Conservation (phyloP, 805 yeast species). For the Schwanniomyces vanrijiae region DNA sequence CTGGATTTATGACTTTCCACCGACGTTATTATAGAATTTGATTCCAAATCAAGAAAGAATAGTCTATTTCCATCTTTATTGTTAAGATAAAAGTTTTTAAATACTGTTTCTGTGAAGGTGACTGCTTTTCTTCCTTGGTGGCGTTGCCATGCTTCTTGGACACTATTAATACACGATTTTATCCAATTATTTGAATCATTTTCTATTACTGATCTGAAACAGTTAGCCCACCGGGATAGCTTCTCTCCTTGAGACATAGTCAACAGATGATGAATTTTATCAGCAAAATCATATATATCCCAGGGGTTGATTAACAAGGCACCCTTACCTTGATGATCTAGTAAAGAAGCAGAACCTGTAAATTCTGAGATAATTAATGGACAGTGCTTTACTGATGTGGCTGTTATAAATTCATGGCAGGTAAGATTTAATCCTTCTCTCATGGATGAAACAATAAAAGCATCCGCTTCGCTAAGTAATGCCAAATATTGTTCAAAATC, state of each 20-base stretch:
- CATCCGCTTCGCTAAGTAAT: constrained; percentile 78
- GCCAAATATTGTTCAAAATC: constrained; percentile 90
- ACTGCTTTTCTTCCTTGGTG: constrained; percentile 26
- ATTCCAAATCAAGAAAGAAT: constrained; percentile 53
- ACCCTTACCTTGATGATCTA: constrained; percentile 54
- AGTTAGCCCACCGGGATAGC: constrained; percentile 56
- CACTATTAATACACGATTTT: constrained; percentile 49
- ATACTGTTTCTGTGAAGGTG: constrained; percentile 30
- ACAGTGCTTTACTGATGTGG: constrained; percentile 67
- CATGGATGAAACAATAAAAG: constrained; percentile 84
- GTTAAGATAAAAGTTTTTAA: constrained; percentile 30
- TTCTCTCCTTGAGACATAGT: constrained; percentile 64
- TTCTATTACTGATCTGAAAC: constrained; percentile 56
- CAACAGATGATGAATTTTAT: constrained; percentile 62
- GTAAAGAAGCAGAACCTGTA: constrained; percentile 86
- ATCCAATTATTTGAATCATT: constrained; percentile 83
- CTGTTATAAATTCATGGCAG: constrained; percentile 88
- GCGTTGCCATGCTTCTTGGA: constrained; percentile 43
- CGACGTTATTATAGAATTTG: constrained; percentile 29
- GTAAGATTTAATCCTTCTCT: constrained; percentile 97
- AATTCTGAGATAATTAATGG: constrained; percentile 89
- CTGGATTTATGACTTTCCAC: constrained; percentile 18
- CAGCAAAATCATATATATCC: constrained; percentile 69
- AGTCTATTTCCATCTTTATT: constrained; percentile 39
- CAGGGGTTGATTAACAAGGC: constrained; percentile 87